Base-by-base conservation (phyloP, 305 asterid genomes). In the Fraxinus angustifolia region DNA sequence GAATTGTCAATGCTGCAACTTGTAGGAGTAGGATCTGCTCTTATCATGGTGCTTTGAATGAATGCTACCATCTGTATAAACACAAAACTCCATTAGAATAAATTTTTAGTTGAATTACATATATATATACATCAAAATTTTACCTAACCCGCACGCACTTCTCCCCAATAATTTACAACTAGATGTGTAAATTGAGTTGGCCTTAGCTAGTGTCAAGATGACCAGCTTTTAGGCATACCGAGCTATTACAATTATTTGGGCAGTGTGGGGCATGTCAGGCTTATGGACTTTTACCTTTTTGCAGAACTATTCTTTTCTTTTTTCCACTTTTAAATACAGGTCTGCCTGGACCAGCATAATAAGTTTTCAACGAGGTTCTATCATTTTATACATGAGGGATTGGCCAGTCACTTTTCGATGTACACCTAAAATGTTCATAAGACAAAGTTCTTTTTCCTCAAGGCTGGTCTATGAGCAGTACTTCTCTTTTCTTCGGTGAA, bases 51-150 rank as follows among this genome's bases (percentile, higher is more conserved):
- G 86, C 97, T 92, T 42, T 86, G 92, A 71, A 90, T 77, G 58
- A 94, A 94, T 35, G 96, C 98, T 73, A 94, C 62, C 96, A 92
- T 92, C 98, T 94, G 88, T 73, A 38, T 19, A 26, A 28, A 68
- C 19, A 17, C 16, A 42, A 21, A 38, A 42, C 83, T 8, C 17
- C 2, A 19, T 8, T 8, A 67, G 71, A 26, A 36, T 70, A 11
- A 75, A 33, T 14, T 67, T 56, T 67, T 33, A 14, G 42, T 38
- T 67, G 26, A 8, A 58, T 14, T 14, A 36, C 70, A 60, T 21
- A 60, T 6, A 6, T 60, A 2, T 30, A 60, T 60, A 14, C 28
- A 17, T 17, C 28, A 56, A 60, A n/a, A 60, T 60, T 21, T 60
- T 19, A 21, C 31, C 31, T 19, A 17, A 19, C 12, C 68, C 14